phyloP scores from a whole-genome alignment of 2,329 filamentous ascomycete genomes.

The Exophiala viscosa region DNA sequence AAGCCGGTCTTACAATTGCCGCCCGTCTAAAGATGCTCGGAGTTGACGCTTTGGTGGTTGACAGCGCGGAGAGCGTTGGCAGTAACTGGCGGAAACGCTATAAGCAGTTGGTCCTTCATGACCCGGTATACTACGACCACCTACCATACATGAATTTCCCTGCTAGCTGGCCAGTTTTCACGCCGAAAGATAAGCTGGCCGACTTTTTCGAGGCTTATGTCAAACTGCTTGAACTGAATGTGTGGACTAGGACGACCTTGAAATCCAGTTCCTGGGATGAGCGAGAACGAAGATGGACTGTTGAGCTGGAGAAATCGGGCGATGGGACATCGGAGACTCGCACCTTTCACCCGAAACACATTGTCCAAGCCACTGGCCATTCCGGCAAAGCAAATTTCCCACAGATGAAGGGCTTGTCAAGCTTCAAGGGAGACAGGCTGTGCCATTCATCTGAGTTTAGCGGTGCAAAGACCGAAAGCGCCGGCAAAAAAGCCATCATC shows the following conservation, averaged over 20 bases:
- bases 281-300: constrained; percentile 50
- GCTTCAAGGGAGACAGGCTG: constrained; percentile 57
- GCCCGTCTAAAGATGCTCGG: constrained; percentile 59
- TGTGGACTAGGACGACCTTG: constrained; percentile 58
- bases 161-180: constrained; percentile 63
- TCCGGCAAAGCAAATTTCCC: constrained; percentile 60
- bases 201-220: constrained; percentile 67
- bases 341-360: constrained; percentile 58
- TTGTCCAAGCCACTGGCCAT: constrained; percentile 66
- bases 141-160: constrained; percentile 65
- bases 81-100: constrained; percentile 64
- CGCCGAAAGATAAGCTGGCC: constrained; percentile 67
- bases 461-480: constrained; percentile 47
- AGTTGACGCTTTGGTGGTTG: constrained; percentile 56
- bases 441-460: constrained; percentile 61
- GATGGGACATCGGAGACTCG: constrained; percentile 45
- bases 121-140: constrained; percentile 56
- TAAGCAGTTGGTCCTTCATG: constrained; percentile 64
- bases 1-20: constrained; percentile 56
- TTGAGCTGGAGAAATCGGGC: constrained; percentile 44
- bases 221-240: constrained; percentile 62
- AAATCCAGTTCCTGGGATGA: constrained; percentile 51
- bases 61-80: constrained; percentile 55
- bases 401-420: constrained; percentile 46
- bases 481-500: constrained; percentile 60